Evolutionary conservation across 169 alveolate species (phyloP).

Genomic region (Neospora caninum): DNA sequence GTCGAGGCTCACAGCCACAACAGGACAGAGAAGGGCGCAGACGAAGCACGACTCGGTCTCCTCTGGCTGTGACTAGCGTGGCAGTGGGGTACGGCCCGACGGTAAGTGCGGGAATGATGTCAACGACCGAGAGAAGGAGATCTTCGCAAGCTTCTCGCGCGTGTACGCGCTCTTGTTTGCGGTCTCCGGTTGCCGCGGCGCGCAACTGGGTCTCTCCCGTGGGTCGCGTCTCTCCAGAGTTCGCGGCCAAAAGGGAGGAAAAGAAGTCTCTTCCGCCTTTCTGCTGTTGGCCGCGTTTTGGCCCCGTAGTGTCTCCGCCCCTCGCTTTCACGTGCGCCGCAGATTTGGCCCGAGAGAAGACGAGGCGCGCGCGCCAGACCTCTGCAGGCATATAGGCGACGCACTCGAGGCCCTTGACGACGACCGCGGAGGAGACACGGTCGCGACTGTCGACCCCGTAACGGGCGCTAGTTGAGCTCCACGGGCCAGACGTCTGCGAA

Average conservation of each 20-base stretch:
- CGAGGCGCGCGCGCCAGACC: not conserved
- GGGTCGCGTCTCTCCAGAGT: not conserved
- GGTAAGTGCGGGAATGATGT: not conserved
- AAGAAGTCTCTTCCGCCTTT: not conserved
- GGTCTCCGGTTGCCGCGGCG: not conserved
- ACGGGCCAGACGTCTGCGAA: not conserved
- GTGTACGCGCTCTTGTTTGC: not conserved
- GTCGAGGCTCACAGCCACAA: not conserved
- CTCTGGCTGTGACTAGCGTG: not conserved
- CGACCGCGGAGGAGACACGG: not conserved
- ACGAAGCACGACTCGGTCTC: conserved; percentile 13
- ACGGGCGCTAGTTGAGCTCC: not conserved
- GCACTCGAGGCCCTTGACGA: not conserved
- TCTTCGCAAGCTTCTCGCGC: not conserved
- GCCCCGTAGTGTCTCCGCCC: not conserved
- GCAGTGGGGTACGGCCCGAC: not conserved
- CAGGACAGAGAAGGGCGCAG: not conserved
- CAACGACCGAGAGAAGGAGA: not conserved
- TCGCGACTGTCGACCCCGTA: not conserved
- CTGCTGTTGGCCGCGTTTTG: not conserved
- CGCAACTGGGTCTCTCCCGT: not conserved
- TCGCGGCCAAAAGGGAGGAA: not conserved
- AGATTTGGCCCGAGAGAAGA: not conserved
- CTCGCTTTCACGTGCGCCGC: not conserved
- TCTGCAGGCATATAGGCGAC: conserved; percentile 19